A percentile compares a stretch with the other conserved stretches of the same genome.
Evolutionary conservation across 352 stramenopile genomes (phyloP).

Genomic region (Peronospora farinosa): DNA sequence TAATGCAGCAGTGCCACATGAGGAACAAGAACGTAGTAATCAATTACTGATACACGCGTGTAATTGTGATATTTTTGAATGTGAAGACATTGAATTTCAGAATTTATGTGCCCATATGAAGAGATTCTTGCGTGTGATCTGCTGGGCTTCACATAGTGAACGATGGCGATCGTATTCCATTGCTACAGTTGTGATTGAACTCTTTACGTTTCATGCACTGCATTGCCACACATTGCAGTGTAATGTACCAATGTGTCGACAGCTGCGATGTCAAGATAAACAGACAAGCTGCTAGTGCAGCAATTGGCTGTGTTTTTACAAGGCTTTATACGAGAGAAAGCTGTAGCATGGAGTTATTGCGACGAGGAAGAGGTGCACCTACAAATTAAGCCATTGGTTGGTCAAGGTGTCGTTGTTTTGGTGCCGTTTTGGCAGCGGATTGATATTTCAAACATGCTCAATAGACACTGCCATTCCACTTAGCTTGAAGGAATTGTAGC

Average conservation of each 20-base stretch:
- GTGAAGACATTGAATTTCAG: slow-evolving; percentile 27
- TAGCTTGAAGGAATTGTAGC: too few species aligned
- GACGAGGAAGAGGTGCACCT: too few species aligned
- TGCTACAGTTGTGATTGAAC: slow-evolving; percentile 27
- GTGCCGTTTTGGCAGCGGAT: too few species aligned
- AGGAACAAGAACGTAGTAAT: slow-evolving; percentile 29
- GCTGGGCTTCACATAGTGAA: slow-evolving; percentile 54
- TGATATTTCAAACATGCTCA: too few species aligned
- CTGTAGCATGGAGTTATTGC: too few species aligned
- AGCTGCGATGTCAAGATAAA: slow-evolving; percentile 31
- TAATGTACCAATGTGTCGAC: slow-evolving; percentile 38
- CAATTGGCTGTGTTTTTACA: too few species aligned
- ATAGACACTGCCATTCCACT: too few species aligned
- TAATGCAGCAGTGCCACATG: slow-evolving; percentile 4
- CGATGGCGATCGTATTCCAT: slow-evolving; percentile 38
- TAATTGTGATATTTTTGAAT: slow-evolving; percentile 40
- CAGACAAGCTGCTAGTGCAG: too few species aligned
- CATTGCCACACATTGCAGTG: slow-evolving; percentile 35
- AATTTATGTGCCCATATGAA: slow-evolving; percentile 54
- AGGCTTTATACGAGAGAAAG: too few species aligned
- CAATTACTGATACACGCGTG: slow-evolving; percentile 51
- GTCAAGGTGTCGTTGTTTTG: too few species aligned
- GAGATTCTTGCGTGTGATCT: slow-evolving; percentile 45
- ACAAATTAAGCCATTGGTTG: too few species aligned
- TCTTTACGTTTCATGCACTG: slow-evolving; percentile 52